A percentile compares a stretch with the other conserved stretches of the same genome.
These are phyloP conservation scores for Colletotrichum sp. DNA, from an alignment of 2,329 filamentous ascomycete genomes.

Conservation along the genomic window DNA sequence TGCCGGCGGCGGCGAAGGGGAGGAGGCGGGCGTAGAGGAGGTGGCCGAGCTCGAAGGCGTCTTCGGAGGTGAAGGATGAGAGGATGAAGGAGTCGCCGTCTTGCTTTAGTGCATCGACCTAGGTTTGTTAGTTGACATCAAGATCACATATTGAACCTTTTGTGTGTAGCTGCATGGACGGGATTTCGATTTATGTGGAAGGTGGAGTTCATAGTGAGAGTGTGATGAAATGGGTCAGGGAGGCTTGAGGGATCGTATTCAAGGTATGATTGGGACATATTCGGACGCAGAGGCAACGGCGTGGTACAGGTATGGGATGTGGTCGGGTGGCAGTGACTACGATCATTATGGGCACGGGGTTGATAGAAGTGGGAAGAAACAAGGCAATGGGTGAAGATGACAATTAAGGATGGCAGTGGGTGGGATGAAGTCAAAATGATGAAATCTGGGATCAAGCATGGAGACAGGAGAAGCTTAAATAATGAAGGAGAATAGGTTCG, in stretches of 20 bases:
- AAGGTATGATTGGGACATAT: neutral
- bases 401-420: neutral
- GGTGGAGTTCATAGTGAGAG: neutral
- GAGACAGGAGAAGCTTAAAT: neutral
- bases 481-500: neutral
- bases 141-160: too few relatives aligned
- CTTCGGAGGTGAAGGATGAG: conserved; percentile 63
- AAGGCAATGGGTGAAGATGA: too few relatives aligned
- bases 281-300: too few relatives aligned
- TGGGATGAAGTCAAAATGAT: neutral
- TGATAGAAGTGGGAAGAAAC: neutral
- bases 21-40: conserved; percentile 68
- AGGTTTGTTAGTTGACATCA: neutral
- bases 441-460: neutral
- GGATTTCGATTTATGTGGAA: neutral
- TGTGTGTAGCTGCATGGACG: neutral
- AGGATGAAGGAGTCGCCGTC: conserved; percentile 49
- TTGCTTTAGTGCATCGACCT: conserved; percentile 34
- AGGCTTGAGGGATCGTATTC: neutral
- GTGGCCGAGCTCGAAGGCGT: conserved; percentile 70
- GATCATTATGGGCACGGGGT: neutral
- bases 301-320: neutral
- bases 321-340: neutral
- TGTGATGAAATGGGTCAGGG: neutral
- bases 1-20: conserved; percentile 41